Evolutionary conservation across 495 filamentous ascomycete species (phyloP).

Genomic region (Trichoderma virens): DNA sequence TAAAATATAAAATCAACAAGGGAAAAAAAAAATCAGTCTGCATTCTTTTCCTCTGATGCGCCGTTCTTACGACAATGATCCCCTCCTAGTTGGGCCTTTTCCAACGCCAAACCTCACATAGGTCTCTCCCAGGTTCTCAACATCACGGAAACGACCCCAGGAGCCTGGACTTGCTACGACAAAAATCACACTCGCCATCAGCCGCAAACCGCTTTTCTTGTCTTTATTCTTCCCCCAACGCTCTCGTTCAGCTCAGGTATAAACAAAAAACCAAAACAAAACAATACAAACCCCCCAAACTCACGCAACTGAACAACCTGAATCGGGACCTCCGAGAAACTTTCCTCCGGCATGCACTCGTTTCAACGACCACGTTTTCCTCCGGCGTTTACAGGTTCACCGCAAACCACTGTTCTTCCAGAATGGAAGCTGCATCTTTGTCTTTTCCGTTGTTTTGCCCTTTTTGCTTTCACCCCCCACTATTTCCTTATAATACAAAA

Average conservation of each 20-base stretch:
- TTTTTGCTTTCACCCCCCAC: neutral
- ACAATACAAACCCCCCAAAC: no score
- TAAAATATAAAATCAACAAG: conserved; percentile 5
- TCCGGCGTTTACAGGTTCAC: neutral
- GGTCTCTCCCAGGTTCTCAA: no score
- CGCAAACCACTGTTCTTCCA: neutral
- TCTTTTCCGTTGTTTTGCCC: neutral
- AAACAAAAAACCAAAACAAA: no score
- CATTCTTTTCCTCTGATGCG: neutral
- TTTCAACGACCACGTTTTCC: neutral
- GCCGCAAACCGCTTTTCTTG: neutral
- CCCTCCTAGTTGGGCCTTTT: neutral
- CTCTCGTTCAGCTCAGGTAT: no score
- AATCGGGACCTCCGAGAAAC: neutral
- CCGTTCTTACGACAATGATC: neutral
- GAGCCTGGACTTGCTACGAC: no score
- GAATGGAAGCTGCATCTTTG: neutral
- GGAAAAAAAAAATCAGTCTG: neutral
- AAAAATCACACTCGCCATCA: neutral
- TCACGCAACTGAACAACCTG: neutral
- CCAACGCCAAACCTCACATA: no score
- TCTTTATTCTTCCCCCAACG: neutral
- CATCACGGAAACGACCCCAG: no score
- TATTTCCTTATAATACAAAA: neutral
- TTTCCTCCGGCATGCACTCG: neutral